Percentiles rank a stretch among this genome's conserved stretches.
These are phyloP conservation scores for Erodium texanum DNA, from an alignment of 441 rosid species.

Conservation along the genomic window DNA sequence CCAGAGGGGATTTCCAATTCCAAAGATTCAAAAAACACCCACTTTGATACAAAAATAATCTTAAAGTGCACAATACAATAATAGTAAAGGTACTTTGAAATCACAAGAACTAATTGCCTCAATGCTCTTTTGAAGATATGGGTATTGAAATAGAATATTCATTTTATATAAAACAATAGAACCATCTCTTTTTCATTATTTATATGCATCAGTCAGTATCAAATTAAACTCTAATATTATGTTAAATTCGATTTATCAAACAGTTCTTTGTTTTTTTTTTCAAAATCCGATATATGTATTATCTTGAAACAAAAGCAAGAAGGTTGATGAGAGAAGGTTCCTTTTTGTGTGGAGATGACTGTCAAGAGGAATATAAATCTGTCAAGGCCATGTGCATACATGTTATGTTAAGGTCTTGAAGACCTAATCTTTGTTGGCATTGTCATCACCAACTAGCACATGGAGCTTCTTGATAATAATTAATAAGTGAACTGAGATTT, in stretches of 20 bases:
- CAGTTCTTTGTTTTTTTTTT: too few species aligned
- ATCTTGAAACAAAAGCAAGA: too few species aligned
- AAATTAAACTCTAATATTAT: too few species aligned
- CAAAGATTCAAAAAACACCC: neutral
- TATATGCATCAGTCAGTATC: too few species aligned
- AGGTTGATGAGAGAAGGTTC: too few species aligned
- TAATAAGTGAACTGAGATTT: too few species aligned
- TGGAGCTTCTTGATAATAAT: neutral
- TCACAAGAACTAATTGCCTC: neutral
- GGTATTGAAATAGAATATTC: neutral
- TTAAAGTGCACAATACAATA: neutral
- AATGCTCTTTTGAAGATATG: neutral
- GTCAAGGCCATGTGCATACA: neutral
- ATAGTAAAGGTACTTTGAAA: neutral
- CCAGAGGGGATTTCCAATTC: neutral
- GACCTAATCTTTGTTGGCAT: too few species aligned
- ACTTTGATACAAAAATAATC: neutral
- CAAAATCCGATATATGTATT: too few species aligned
- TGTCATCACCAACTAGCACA: neutral
- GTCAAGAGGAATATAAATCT: neutral
- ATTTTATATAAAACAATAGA: neutral
- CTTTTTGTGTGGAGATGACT: too few species aligned
- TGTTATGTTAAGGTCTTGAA: too few species aligned
- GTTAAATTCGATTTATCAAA: too few species aligned
- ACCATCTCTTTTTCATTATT: neutral